phyloP scores from a whole-genome alignment of 2,329 filamentous ascomycete genomes.

The Pseudophaeomoniella oleicola region DNA sequence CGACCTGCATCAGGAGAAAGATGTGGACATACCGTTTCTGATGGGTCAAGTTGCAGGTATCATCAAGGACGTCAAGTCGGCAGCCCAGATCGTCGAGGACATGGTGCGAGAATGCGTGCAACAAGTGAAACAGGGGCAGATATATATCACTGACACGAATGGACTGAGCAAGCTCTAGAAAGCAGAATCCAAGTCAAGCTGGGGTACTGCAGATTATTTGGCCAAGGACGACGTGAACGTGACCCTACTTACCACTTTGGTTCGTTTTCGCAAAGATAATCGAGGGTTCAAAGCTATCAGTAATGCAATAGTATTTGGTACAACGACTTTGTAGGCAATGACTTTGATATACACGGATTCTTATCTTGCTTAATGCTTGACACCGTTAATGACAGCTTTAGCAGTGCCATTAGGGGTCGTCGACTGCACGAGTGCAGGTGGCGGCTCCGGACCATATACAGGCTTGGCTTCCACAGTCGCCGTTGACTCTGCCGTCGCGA shows the following conservation, averaged over 20 bases:
- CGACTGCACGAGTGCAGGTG: constrained; percentile 30
- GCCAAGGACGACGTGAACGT: too few species aligned
- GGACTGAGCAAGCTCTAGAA: constrained; percentile 39
- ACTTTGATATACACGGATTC: too few species aligned
- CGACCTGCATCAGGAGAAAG: constrained; percentile 63
- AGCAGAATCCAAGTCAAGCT: too few species aligned
- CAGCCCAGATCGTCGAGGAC: constrained; percentile 69
- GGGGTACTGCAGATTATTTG: too few species aligned
- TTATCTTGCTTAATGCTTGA: constrained; percentile 19
- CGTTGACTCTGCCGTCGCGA: constrained; percentile 18
- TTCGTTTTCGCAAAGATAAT: too few species aligned
- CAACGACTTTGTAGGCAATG: too few species aligned
- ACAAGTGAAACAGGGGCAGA: constrained; percentile 35
- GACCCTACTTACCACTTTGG: too few species aligned
- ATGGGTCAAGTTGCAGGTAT: constrained; percentile 88
- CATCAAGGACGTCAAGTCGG: constrained; percentile 65
- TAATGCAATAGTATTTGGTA: too few species aligned
- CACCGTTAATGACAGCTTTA: constrained; percentile 27
- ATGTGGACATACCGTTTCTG: constrained; percentile 72
- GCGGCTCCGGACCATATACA: constrained; percentile 34
- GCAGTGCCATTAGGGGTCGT: background rate
- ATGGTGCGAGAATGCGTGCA: constrained; percentile 69
- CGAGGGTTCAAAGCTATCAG: too few species aligned
- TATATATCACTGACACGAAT: constrained; percentile 48
- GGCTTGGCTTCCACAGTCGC: constrained; percentile 21